Evolutionary conservation across 2,329 filamentous ascomycete genomes (phyloP), one percentile per base, ranked within the genome.

Genomic region (Cercospora citrullina): DNA sequence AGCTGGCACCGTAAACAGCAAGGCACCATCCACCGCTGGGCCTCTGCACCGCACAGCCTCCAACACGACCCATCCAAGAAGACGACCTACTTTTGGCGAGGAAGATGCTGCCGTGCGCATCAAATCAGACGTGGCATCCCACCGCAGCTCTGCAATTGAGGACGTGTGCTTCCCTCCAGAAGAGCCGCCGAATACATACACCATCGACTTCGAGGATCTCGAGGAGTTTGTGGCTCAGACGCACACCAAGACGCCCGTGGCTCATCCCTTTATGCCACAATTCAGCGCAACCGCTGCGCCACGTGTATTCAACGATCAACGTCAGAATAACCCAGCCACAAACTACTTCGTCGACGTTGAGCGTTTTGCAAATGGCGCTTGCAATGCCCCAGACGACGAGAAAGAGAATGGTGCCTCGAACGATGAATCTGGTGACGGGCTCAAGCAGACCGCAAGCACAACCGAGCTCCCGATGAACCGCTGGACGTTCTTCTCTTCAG

Each of bases 401-500:
- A 58, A 65, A 28, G 83, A 85, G 61, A 84, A 85, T 72, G 79
- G 80, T 10, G 77, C 77, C 65, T 80, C 78, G 5, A 70, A 78
- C 39, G 73, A 77, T 36, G 73, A 76, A n/a, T 77, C 66, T 10
- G 74, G 72, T 12, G 73, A 73, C 3, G 69, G 73, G 14, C 63
- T 78, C 8, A 68, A 72, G 45, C 69, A 70, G 18, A 71, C 71
- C 10, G 60, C 68, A 8, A 75, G 73, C 69, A 66, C 42, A 31
- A 71, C 71, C 55, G 74, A 76, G 21, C 73, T 76, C 39, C 67
- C 67, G 16, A 86, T 87, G 33, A 95, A 94, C 77, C 88, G 94
- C 4, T 98, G 96, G 83, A 95, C 94, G 71, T 97, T 98, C 82
- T 99, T 99, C 80, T 97, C 94, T 0, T 97, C 95, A 0, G 92